phyloP scores from a whole-genome alignment of 768 basidiomycete species.

The Coprinopsis marcescibilis region DNA sequence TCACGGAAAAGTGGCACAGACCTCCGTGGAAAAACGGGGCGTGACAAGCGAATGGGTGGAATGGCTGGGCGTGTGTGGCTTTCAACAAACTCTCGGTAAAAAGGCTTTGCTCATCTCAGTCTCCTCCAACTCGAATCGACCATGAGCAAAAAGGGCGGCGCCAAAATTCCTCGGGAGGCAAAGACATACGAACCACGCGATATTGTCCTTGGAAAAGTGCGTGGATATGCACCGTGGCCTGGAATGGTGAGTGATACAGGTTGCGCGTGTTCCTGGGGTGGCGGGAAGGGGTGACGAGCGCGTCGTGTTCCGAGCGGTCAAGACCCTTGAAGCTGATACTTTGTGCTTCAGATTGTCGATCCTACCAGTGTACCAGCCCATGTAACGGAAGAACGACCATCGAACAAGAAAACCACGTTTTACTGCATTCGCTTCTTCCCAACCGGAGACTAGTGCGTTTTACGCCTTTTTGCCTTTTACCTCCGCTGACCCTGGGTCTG shows the following conservation, averaged over 20 bases:
- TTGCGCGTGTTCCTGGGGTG: background rate
- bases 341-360: conserved; percentile 66
- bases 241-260: conserved; percentile 65
- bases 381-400: conserved; percentile 69
- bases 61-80: background rate
- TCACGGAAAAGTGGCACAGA: background rate
- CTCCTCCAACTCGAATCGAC: conserved; percentile 11
- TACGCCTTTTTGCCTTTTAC: conserved; percentile 4
- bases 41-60: background rate
- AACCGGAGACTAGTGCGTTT: conserved; percentile 83
- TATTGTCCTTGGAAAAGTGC: conserved; percentile 87
- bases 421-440: conserved; percentile 87
- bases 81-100: background rate
- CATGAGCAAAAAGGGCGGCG: conserved; percentile 52
- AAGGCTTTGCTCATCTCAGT: background rate
- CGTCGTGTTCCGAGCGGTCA: background rate
- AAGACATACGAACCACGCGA: conserved; percentile 68
- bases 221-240: conserved; percentile 94
- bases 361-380: conserved; percentile 53
- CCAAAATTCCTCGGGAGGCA: conserved; percentile 34
- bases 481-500: conserved; percentile 7
- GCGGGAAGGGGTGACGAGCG: conserved; percentile 7
- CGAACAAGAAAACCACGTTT: conserved; percentile 62
- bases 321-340: conserved; percentile 8
- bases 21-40: conserved; percentile 4